Base-by-base conservation (phyloP, 1,284 basidiomycete species). In the Cryptococcus wingfieldii region DNA sequence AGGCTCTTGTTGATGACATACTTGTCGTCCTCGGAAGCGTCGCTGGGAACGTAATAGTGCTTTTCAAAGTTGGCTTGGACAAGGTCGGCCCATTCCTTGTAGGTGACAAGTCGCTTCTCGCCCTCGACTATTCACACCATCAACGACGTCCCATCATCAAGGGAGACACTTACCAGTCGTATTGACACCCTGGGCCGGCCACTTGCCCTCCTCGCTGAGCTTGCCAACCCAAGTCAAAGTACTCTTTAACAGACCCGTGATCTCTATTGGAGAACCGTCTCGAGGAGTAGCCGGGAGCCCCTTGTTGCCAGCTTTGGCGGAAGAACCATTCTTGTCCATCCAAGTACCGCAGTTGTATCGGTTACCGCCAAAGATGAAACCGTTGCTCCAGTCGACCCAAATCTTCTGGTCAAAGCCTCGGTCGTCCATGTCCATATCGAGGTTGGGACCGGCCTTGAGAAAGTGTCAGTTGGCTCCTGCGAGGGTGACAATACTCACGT, bases 291-390 rank as follows among this genome's bases (percentile, higher is more conserved):
- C 95, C 5, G 95, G 95, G 27, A 88, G 78, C 19, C 95, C 96
- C 77, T 94, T 95, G 61, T 90, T 98, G 3, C 92, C 90, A 8
- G 96, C 94, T 68, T 87, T 89, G 57, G 80, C 80, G 1, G 88
- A 91, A 69, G 93, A 91, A 43, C 93, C 93, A 88, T 92, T 95
- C 82, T 95, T 95, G 79, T 95, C 91, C 90, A 93, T 92, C 91
- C 91, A 95, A 0, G 92, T 94, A 38, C 90, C 76, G 61, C 76
- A 77, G 63, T 77, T 77, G 76, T 83, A 81, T 57, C 82, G 79
- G 76, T 87, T 98, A 13, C 95, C 96, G 37, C 95, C 95, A 60
- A 86, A 81, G 65, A 96, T 84, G 62, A 98, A 79, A 1, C 95
- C 95, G 7, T 90, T 97, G 63, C 83, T 80, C 95, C 95, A 98